Percentiles rank a stretch among this genome's conserved stretches.
Conservation (phyloP, 768 basidiomycete species). For the Mycena latifolia region DNA sequence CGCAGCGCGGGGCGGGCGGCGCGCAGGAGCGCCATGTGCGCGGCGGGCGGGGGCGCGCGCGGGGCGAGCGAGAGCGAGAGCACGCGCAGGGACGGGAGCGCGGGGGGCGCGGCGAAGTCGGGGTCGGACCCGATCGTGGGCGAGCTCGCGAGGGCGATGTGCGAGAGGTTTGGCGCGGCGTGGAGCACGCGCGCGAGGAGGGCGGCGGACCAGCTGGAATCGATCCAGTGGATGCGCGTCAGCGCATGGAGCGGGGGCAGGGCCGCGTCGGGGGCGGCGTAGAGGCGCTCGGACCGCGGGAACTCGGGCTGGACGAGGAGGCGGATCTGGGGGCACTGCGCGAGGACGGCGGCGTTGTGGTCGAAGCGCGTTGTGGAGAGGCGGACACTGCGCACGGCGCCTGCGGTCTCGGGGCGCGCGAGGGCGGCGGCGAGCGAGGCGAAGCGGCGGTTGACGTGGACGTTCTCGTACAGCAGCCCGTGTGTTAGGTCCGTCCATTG, state of each 20-base stretch:
- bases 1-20: neutral
- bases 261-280: neutral
- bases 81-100: constrained; percentile 6
- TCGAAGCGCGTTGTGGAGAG: constrained; percentile 28
- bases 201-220: too few relatives aligned
- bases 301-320: constrained; percentile 15
- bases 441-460: constrained; percentile 10
- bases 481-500: constrained; percentile 21
- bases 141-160: constrained; percentile 16
- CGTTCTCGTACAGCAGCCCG: constrained; percentile 23
- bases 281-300: neutral
- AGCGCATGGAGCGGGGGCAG: too few relatives aligned
- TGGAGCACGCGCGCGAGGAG: neutral
- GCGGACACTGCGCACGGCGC: constrained; percentile 20
- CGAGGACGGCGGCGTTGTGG: constrained; percentile 16
- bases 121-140: neutral
- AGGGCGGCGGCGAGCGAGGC: neutral
- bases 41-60: too few relatives aligned
- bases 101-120: neutral
- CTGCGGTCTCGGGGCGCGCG: neutral
- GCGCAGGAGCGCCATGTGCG: too few relatives aligned
- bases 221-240: neutral
- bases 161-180: constrained; percentile 23
- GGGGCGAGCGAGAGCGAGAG: too few relatives aligned
- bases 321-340: constrained; percentile 3